These are phyloP conservation scores for Cladophialophora chaetospira DNA, from an alignment of 2,329 filamentous ascomycete species.

Conservation along the genomic window DNA sequence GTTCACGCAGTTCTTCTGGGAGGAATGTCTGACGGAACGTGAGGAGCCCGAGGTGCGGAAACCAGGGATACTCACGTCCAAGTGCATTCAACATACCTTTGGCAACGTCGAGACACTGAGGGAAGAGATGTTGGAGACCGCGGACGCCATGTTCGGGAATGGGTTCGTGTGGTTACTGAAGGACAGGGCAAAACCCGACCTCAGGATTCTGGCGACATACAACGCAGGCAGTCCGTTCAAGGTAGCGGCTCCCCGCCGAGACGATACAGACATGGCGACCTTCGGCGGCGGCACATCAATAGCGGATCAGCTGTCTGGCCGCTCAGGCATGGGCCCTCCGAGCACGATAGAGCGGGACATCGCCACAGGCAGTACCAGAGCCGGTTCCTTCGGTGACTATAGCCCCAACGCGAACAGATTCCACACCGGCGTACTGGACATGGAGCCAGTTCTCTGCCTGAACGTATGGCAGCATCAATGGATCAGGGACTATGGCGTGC, in stretches of 20 bases:
- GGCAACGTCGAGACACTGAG: slow-evolving; percentile 80
- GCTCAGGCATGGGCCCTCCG: neutral
- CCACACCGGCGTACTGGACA: slow-evolving; percentile 23
- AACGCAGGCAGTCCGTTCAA: slow-evolving; percentile 86
- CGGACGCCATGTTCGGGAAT: slow-evolving; percentile 89
- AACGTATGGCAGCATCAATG: slow-evolving; percentile 97
- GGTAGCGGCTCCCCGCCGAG: slow-evolving; percentile 76
- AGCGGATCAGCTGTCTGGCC: slow-evolving; percentile 21
- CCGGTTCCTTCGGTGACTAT: slow-evolving; percentile 33
- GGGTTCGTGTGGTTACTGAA: slow-evolving; percentile 96
- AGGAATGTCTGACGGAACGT: slow-evolving; percentile 39
- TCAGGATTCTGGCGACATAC: slow-evolving; percentile 82
- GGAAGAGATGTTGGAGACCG: slow-evolving; percentile 76
- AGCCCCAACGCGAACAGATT: slow-evolving; percentile 22
- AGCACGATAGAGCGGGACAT: slow-evolving; percentile 12
- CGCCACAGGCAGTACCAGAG: slow-evolving; percentile 18
- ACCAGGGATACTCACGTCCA: slow-evolving; percentile 38
- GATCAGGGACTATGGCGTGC: slow-evolving; percentile 76
- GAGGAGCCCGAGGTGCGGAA: slow-evolving; percentile 19
- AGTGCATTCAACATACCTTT: slow-evolving; percentile 67
- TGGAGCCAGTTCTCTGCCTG: slow-evolving; percentile 71
- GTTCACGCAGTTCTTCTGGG: slow-evolving; percentile 72
- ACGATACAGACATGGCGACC: slow-evolving; percentile 51
- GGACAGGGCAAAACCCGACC: slow-evolving; percentile 48
- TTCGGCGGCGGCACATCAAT: slow-evolving; percentile 35